A percentile compares a stretch with the other conserved stretches of the same genome.
Evolutionary conservation across 2,329 filamentous ascomycete species (phyloP).

Genomic region (Chalaropsis thielavioides): DNA sequence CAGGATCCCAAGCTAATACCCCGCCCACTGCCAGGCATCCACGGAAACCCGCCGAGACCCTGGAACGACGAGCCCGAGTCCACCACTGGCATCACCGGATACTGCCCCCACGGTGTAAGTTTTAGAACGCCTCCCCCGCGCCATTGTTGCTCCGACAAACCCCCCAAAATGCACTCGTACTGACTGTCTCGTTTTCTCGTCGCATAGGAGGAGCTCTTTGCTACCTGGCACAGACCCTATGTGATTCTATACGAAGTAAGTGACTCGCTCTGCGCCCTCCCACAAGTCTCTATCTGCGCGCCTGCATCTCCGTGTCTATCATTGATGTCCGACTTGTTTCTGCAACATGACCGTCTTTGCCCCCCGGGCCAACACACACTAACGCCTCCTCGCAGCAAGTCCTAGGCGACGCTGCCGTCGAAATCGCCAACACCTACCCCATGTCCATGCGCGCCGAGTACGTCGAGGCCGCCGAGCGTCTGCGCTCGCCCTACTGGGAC

Average conservation of each 20-base stretch:
- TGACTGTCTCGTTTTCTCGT: slow-evolving; percentile 6
- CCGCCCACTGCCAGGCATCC: slow-evolving; percentile 24
- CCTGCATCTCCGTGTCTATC: background rate
- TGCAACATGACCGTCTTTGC: background rate
- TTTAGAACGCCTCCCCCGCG: background rate
- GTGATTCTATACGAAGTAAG: slow-evolving; percentile 39
- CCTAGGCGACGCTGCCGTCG: slow-evolving; percentile 33
- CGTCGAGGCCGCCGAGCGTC: slow-evolving; percentile 30
- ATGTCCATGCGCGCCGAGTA: slow-evolving; percentile 26
- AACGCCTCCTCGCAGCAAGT: slow-evolving; percentile 31
- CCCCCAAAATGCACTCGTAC: background rate
- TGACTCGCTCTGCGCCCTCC: background rate
- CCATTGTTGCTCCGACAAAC: background rate
- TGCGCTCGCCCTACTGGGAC: slow-evolving; percentile 41
- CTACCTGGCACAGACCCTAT: slow-evolving; percentile 43
- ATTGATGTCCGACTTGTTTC: background rate
- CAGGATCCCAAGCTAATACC: background rate
- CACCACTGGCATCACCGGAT: slow-evolving; percentile 26
- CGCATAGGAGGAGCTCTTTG: slow-evolving; percentile 34
- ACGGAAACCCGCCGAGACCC: slow-evolving; percentile 30
- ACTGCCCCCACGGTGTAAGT: slow-evolving; percentile 35
- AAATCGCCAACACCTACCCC: slow-evolving; percentile 33
- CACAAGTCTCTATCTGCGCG: background rate
- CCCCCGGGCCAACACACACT: background rate
- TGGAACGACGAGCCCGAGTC: slow-evolving; percentile 27